Percentiles rank a stretch among this genome's conserved stretches.
Conservation (phyloP, 108 stramenopile genomes). For the Fragilaria crotonensis region DNA sequence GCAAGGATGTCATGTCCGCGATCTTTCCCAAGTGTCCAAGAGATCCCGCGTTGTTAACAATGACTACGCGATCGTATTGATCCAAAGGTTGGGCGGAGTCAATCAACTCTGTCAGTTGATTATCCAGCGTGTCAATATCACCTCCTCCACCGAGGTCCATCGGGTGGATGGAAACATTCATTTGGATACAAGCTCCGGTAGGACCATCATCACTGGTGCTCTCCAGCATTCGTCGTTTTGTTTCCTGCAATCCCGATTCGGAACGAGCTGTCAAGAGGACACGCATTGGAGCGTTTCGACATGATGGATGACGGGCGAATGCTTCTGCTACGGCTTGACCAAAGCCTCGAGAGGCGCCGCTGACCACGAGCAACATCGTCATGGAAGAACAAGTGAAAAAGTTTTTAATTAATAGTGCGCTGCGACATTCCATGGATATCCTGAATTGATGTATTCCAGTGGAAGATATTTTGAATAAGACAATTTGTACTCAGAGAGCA, state of each 20-base stretch:
- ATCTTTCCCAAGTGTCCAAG: slow-evolving; percentile 49
- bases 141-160: background rate
- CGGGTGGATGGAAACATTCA: background rate
- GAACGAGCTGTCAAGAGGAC: slow-evolving; percentile 54
- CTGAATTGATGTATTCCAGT: too few species aligned
- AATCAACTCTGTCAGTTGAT: background rate
- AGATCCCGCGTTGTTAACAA: slow-evolving; percentile 73
- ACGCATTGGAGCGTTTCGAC: slow-evolving; percentile 3
- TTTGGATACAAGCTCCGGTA: background rate
- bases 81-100: background rate
- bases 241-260: slow-evolving; percentile 33
- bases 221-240: slow-evolving; percentile 25
- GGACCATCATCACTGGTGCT: background rate
- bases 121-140: background rate
- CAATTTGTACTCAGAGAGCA: too few species aligned
- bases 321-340: slow-evolving; percentile 57
- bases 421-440: too few species aligned
- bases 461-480: too few species aligned
- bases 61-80: slow-evolving; percentile 31
- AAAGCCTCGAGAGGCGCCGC: slow-evolving; percentile 70
- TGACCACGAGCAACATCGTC: slow-evolving; percentile 27
- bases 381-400: background rate
- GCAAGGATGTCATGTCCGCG: slow-evolving; percentile 23
- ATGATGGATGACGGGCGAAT: slow-evolving; percentile 17
- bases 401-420: too few species aligned